Evolutionary conservation across 352 stramenopile genomes (phyloP).

Genomic region (Pseudoperonospora humuli): DNA sequence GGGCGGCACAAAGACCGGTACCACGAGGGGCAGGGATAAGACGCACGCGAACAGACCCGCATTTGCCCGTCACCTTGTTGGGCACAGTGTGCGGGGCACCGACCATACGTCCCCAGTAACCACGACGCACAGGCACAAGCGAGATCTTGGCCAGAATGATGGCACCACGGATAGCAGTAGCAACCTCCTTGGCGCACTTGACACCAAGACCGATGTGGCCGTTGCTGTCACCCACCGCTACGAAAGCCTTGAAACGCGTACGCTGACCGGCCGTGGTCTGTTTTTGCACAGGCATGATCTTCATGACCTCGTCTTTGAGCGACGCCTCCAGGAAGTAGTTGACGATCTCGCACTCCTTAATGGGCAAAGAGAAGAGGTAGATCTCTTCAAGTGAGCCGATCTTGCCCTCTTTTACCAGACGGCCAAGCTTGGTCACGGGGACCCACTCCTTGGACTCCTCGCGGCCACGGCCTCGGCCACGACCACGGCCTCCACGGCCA

Average conservation of each 20-base stretch:
- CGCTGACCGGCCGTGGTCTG: conserved; percentile 98
- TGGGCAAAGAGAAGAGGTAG: conserved; percentile 99
- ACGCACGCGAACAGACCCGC: conserved; percentile 97
- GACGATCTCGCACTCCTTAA: conserved; percentile 99
- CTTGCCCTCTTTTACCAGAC: conserved; percentile 99
- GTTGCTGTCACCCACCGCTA: conserved; percentile 96
- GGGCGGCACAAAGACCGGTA: conserved; percentile 98
- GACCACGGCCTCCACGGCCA: conserved; percentile 64
- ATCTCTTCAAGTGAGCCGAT: conserved; percentile 99
- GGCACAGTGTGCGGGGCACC: conserved; percentile 95
- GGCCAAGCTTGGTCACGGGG: conserved; percentile 99
- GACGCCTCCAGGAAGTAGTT: conserved; percentile 98
- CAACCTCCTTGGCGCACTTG: conserved; percentile 99
- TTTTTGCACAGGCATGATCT: conserved; percentile 99
- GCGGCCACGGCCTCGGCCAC: conserved; percentile 79
- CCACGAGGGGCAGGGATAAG: conserved; percentile 98
- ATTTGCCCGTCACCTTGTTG: conserved; percentile 99
- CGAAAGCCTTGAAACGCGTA: conserved; percentile 99
- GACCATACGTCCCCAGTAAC: conserved; percentile 97
- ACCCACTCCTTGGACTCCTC: conserved; percentile 96
- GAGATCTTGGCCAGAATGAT: conserved; percentile 99
- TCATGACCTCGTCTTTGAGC: conserved; percentile 99
- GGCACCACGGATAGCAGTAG: conserved; percentile 97
- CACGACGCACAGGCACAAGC: conserved; percentile 96
- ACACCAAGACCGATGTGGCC: conserved; percentile 99